A percentile compares a stretch with the other conserved stretches of the same genome.
These are phyloP conservation scores for Geranomyces variabilis DNA, from an alignment of 192 early-diverging fungal genomes.

Conservation along the genomic window DNA sequence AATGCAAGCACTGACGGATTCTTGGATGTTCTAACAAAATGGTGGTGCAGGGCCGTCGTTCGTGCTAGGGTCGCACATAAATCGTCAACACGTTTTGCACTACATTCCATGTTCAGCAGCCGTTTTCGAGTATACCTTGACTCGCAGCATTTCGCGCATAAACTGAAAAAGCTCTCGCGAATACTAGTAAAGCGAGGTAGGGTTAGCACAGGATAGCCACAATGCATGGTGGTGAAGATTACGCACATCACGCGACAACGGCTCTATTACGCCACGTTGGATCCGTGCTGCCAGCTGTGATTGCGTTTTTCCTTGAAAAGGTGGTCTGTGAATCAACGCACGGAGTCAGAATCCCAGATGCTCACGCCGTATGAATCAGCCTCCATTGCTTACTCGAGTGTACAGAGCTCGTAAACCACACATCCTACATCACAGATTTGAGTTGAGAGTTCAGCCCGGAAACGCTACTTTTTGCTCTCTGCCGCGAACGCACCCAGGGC, in stretches of 20 bases:
- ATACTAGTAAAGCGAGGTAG: constrained; percentile 25
- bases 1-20: constrained; percentile 17
- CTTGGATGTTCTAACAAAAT: constrained; percentile 14
- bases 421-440: constrained; percentile 46
- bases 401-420: constrained; percentile 73
- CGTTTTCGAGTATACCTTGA: constrained; percentile 54
- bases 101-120: too few relatives aligned
- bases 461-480: background rate
- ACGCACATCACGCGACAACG: constrained; percentile 51
- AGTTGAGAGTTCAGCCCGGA: too few relatives aligned
- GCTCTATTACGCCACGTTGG: constrained; percentile 54
- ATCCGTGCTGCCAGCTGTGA: constrained; percentile 61
- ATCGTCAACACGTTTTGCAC: background rate
- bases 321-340: constrained; percentile 52
- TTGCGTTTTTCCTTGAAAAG: constrained; percentile 71
- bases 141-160: constrained; percentile 60
- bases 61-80: background rate
- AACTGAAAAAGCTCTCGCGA: constrained; percentile 42
- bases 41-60: constrained; percentile 19
- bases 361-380: background rate
- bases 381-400: constrained; percentile 59
- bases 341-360: background rate
- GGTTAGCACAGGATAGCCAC: background rate
- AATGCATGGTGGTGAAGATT: background rate
- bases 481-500: constrained; percentile 53